Evolutionary conservation across 305 asterid species (phyloP).

Genomic region (Ruellia speciosa): DNA sequence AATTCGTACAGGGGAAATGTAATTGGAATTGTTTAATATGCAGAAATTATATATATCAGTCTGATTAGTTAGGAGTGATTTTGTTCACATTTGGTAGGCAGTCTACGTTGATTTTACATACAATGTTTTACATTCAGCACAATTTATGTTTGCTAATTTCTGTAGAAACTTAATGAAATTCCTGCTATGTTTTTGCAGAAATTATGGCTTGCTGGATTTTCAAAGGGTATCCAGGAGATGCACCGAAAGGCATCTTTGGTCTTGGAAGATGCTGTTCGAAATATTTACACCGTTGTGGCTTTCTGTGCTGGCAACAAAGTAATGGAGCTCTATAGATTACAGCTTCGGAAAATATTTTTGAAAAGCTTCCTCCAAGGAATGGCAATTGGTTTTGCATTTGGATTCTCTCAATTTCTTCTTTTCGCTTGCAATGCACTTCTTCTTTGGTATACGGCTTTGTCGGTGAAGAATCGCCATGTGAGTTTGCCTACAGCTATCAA

Average conservation of each 20-base stretch:
- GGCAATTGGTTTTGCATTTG: slow-evolving; percentile 95
- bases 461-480: slow-evolving; percentile 56
- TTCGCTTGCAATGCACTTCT: slow-evolving; percentile 96
- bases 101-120: too few species aligned
- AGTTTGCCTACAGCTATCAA: slow-evolving; percentile 64
- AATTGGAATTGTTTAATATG: not conserved
- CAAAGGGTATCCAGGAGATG: slow-evolving; percentile 99
- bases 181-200: slow-evolving; percentile 47
- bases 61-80: not conserved
- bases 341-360: slow-evolving; percentile 71
- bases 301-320: slow-evolving; percentile 99
- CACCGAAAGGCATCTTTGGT: slow-evolving; percentile 97
- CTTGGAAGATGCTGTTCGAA: slow-evolving; percentile 96
- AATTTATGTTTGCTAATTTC: slow-evolving; percentile 11
- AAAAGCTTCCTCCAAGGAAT: slow-evolving; percentile 94
- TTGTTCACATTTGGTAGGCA: slow-evolving; percentile 3
- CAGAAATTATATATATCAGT: not conserved
- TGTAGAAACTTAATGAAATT: slow-evolving; percentile 13
- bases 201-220: slow-evolving; percentile 99
- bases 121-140: slow-evolving; percentile 6
- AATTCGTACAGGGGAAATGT: too few species aligned
- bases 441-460: slow-evolving; percentile 89
- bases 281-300: slow-evolving; percentile 91
- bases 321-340: slow-evolving; percentile 91
- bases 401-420: slow-evolving; percentile 96